A percentile compares a stretch with the other conserved stretches of the same genome.
Evolutionary conservation across 2,329 filamentous ascomycete species (phyloP).

Genomic region (Gnomoniopsis sp.): DNA sequence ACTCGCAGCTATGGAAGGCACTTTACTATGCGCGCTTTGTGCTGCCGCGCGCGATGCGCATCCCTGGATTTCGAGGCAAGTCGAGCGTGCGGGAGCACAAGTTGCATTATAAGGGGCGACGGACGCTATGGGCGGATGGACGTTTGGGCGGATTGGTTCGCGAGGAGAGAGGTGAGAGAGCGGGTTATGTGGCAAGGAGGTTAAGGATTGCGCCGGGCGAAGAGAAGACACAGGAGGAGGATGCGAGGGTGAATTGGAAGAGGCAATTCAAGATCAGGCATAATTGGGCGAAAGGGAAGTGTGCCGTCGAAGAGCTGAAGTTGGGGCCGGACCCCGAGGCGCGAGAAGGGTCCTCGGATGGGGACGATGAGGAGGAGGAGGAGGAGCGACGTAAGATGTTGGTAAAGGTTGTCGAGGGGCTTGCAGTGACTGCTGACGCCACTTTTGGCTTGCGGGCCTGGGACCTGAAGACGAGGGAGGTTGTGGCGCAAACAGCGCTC

Average conservation of each 20-base stretch:
- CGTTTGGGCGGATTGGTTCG: constrained; percentile 37
- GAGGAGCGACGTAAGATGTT: constrained; percentile 54
- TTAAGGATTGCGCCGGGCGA: constrained; percentile 40
- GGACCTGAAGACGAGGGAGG: constrained; percentile 62
- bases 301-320: constrained; percentile 73
- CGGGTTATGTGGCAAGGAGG: not conserved
- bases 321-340: constrained; percentile 20
- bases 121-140: constrained; percentile 44
- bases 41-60: constrained; percentile 71
- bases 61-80: constrained; percentile 58
- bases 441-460: constrained; percentile 72
- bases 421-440: constrained; percentile 74
- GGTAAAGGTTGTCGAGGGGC: constrained; percentile 72
- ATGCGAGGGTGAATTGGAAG: constrained; percentile 70
- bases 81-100: constrained; percentile 28
- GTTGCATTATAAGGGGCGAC: constrained; percentile 42
- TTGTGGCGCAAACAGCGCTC: constrained; percentile 52
- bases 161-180: not conserved
- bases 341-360: not conserved
- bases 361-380: constrained; percentile 17
- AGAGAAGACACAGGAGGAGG: constrained; percentile 30
- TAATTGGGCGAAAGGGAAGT: constrained; percentile 85
- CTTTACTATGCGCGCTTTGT: constrained; percentile 88
- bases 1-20: constrained; percentile 87
- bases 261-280: constrained; percentile 81